Percentiles rank a stretch among this genome's conserved stretches.
Conservation (phyloP, 129 eudicot genomes). For the Pulicaria dysenterica region DNA sequence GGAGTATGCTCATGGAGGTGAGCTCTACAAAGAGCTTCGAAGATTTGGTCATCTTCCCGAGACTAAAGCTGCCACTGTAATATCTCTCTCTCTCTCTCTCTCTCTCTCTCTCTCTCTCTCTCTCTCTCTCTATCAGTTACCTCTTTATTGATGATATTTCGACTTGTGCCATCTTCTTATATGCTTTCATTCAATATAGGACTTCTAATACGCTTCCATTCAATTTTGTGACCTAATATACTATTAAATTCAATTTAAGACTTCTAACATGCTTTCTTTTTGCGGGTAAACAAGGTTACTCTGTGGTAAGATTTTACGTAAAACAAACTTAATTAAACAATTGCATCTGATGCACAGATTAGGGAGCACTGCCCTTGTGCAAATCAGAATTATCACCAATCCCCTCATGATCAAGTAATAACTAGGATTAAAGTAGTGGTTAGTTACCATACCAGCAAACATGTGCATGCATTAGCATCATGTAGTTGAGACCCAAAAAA, state of each 20-base stretch:
- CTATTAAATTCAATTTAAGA: not conserved
- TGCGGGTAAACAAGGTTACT: no score
- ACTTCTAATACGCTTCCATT: not conserved
- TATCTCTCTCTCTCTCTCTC: no score
- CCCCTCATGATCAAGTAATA: no score
- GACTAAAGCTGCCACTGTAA: slow-evolving; percentile 47
- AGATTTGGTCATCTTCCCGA: slow-evolving; percentile 33
- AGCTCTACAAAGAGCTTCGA: slow-evolving; percentile 59
- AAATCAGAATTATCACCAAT: no score
- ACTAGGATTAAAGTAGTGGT: not conserved
- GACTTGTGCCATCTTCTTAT: not conserved
- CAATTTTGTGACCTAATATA: no score
- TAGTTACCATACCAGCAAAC: not conserved
- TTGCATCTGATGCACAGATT: no score
- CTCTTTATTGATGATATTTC: not conserved
- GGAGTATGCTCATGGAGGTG: slow-evolving; percentile 94
- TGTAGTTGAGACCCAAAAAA: not conserved
- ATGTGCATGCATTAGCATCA: no score
- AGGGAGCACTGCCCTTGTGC: no score
- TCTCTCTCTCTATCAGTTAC: not conserved
- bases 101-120: not conserved
- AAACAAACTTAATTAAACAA: no score
- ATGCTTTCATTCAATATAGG: not conserved
- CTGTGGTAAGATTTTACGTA: no score
- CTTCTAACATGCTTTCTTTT: no score